Evolutionary conservation across 1,284 basidiomycete genomes (phyloP).

Genomic region (Inonotus obliquus): DNA sequence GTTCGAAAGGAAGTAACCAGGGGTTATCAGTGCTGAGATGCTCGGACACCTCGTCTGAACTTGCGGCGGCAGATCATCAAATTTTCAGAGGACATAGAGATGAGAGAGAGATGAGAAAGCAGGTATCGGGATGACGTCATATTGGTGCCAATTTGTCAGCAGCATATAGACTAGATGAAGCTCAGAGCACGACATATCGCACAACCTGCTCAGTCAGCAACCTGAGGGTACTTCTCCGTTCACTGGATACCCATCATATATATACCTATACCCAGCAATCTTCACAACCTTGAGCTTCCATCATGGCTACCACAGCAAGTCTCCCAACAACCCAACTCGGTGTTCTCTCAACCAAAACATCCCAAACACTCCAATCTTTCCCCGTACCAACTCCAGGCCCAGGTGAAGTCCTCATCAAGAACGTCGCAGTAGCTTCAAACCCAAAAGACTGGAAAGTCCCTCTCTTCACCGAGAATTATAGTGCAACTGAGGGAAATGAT

Average conservation of each 20-base stretch:
- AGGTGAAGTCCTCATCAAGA: slow-evolving; percentile 31
- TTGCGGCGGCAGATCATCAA: too few species aligned
- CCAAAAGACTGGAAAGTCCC: slow-evolving; percentile 31
- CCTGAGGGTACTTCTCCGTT: not conserved
- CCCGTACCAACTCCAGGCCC: slow-evolving; percentile 17
- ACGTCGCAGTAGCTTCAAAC: slow-evolving; percentile 29
- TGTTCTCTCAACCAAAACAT: slow-evolving; percentile 8
- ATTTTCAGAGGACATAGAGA: too few species aligned
- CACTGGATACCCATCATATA: not conserved
- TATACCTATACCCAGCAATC: not conserved
- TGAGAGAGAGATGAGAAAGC: too few species aligned
- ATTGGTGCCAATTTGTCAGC: not conserved
- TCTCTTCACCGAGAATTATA: slow-evolving; percentile 13
- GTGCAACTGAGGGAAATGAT: slow-evolving; percentile 21
- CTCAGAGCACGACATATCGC: not conserved
- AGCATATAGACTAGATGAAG: not conserved
- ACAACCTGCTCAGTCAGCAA: not conserved
- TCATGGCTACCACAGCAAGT: not conserved
- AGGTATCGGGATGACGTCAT: too few species aligned
- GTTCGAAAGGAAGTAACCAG: too few species aligned
- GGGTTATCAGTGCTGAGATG: too few species aligned
- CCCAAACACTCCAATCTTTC: slow-evolving; percentile 5
- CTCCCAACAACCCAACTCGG: slow-evolving; percentile 9
- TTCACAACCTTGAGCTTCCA: not conserved
- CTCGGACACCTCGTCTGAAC: too few species aligned